Base-by-base conservation (phyloP, 2,329 filamentous ascomycete genomes). In the Hymenoscyphus fructigenus region DNA sequence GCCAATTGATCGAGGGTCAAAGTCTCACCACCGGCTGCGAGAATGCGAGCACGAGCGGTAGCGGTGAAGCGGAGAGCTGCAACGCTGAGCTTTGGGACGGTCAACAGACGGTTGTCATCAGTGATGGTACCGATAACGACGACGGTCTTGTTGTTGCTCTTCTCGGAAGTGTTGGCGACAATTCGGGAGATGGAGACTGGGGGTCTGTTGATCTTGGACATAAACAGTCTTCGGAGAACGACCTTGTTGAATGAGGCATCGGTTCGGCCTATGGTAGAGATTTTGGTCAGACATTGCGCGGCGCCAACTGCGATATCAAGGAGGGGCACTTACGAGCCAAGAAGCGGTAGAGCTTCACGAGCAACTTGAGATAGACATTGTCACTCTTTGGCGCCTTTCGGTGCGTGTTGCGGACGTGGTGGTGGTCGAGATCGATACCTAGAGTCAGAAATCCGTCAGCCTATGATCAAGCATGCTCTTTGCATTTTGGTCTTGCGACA, bases 221-320 rank as follows among this genome's bases (percentile, higher is more conserved):
- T 97, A 80, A 97, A 97, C 69, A 99, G 91, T 78, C 95, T 92
- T 81, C 94, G 93, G 77, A 99, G 91, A 79, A 99, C 88, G 77
- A 95, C 91, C 87, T 97, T 96, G 91, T 99, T 99, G 91, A 99
- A 99, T 84, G 87, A 88, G 73, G 92, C 88, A 82, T 98, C 95
- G 80, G 95, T 99, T 79, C 95, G 93, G 84, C 93, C 92, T 96
- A 4, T 60, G 55, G 3, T 57, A 50, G 28, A n/a, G 7, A n/a
- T 14, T 14, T 53, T 53, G 47, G 47, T 53, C 12, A 53, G 47
- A 26, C 12, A 26, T 53, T 53, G 47, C 47, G 47, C 47, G 47
- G 23, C 47, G 47, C 47, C 10, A 53, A 53, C 9, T 10, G 26
- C n/a, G 47, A 53, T 20, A 20, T 32, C n/a, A 38, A 36, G 15